These are phyloP conservation scores for Boletus rufocinnamomeus DNA, from an alignment of 768 basidiomycete genomes.

Conservation along the genomic window DNA sequence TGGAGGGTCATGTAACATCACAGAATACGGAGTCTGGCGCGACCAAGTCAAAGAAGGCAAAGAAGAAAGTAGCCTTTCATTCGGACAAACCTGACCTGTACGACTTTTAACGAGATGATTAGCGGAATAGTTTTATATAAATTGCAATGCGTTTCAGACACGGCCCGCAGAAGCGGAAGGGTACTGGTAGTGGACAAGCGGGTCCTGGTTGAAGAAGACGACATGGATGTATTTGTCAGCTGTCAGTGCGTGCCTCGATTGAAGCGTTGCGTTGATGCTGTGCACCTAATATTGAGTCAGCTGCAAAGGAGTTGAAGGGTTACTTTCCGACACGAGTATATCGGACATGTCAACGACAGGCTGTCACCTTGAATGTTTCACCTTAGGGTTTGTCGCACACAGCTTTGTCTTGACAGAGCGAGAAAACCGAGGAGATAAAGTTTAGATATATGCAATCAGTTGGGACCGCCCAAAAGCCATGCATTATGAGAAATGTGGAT, in stretches of 20 bases:
- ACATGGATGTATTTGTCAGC: not conserved
- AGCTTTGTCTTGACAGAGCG: constrained; percentile 12
- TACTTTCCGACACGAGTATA: constrained; percentile 7
- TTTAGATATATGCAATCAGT: not conserved
- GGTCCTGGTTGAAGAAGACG: not conserved
- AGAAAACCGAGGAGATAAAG: constrained; percentile 22
- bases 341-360: constrained; percentile 15
- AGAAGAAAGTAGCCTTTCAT: constrained; percentile 71
- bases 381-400: constrained; percentile 13
- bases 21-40: constrained; percentile 11
- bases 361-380: constrained; percentile 21
- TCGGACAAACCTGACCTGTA: constrained; percentile 71
- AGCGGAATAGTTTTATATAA: not conserved
- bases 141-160: not conserved
- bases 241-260: not conserved
- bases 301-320: not conserved
- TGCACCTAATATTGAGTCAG: not conserved
- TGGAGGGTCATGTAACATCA: constrained; percentile 12
- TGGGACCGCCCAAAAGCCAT: not conserved
- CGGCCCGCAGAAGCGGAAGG: not conserved
- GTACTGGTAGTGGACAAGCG: not conserved
- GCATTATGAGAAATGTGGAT: not conserved
- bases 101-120: constrained; percentile 56
- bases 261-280: not conserved
- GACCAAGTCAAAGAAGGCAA: constrained; percentile 45